phyloP scores from a whole-genome alignment of 2,329 filamentous ascomycete species.

The Plectosphaerella sp. region DNA sequence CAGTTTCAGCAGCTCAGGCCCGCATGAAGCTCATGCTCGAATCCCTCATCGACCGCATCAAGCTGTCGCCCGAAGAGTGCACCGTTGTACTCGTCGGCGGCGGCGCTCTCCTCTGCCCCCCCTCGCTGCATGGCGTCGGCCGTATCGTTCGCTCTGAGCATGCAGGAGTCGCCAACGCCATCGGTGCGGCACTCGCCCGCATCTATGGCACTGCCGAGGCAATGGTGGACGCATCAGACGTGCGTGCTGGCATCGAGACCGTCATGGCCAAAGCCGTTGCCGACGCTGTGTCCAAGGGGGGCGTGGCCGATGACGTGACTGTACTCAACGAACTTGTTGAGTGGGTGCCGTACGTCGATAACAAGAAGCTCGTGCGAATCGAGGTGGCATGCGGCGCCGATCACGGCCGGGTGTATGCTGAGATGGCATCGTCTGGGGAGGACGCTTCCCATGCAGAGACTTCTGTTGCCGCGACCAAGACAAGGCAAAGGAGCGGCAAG shows the following conservation, averaged over 20 bases:
- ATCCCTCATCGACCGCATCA: slow-evolving; percentile 15
- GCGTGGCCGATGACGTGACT: slow-evolving; percentile 9
- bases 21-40: slow-evolving; percentile 13
- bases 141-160: slow-evolving; percentile 13
- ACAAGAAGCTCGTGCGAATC: slow-evolving; percentile 15
- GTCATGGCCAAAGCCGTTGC: slow-evolving; percentile 12
- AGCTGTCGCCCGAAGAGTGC: slow-evolving; percentile 14
- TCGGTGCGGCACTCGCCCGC: slow-evolving; percentile 17
- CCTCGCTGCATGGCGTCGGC: slow-evolving; percentile 12
- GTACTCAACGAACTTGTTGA: slow-evolving; percentile 15
- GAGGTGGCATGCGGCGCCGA: slow-evolving; percentile 15
- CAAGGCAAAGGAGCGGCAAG: not conserved
- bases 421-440: slow-evolving; percentile 1
- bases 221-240: slow-evolving; percentile 13
- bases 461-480: not conserved
- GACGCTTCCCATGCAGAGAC: not conserved
- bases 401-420: slow-evolving; percentile 11
- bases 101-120: slow-evolving; percentile 14
- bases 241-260: slow-evolving; percentile 9
- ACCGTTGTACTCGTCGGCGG: slow-evolving; percentile 17
- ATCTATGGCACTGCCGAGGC: slow-evolving; percentile 13
- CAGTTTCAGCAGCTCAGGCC: slow-evolving; percentile 5
- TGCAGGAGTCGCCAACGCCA: slow-evolving; percentile 15
- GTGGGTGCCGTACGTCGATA: slow-evolving; percentile 16
- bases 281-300: slow-evolving; percentile 14